These are phyloP conservation scores for Patellifolia procumbens DNA, from an alignment of 179 eudicot species.

Conservation along the genomic window DNA sequence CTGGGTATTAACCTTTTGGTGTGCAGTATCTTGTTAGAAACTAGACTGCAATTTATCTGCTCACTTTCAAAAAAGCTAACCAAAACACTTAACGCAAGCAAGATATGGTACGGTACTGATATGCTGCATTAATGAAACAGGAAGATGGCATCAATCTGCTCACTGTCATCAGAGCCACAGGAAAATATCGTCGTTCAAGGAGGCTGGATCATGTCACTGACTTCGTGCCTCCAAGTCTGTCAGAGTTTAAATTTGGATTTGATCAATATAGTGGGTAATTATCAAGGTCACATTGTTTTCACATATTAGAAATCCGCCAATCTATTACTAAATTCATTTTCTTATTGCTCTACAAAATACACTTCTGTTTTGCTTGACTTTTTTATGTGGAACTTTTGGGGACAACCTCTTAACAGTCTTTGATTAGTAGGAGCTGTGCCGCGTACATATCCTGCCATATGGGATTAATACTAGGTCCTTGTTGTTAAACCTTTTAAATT, in stretches of 20 bases:
- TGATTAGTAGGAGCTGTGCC: no score
- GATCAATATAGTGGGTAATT: conserved; percentile 36
- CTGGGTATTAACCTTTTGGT: not conserved
- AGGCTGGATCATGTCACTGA: conserved; percentile 49
- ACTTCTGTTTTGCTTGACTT: not conserved
- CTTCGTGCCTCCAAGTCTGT: conserved; percentile 60
- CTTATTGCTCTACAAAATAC: not conserved
- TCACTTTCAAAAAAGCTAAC: not conserved
- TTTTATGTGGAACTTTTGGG: not conserved
- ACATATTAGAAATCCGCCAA: no score
- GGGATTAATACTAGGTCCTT: no score
- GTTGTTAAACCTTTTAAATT: no score
- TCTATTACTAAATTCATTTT: no score
- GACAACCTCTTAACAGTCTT: no score
- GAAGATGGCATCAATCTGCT: conserved; percentile 72
- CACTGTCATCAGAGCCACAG: conserved; percentile 56
- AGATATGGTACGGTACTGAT: conserved; percentile 8
- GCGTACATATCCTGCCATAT: no score
- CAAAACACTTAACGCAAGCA: not conserved
- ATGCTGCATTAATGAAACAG: conserved; percentile 42
- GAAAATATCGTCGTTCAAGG: conserved; percentile 58
- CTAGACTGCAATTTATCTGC: not conserved
- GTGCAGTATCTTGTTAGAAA: not conserved
- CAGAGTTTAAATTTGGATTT: conserved; percentile 42
- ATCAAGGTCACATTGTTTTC: not conserved